Conservation (phyloP, 768 basidiomycete species). For the Hemileccinum impolitum region DNA sequence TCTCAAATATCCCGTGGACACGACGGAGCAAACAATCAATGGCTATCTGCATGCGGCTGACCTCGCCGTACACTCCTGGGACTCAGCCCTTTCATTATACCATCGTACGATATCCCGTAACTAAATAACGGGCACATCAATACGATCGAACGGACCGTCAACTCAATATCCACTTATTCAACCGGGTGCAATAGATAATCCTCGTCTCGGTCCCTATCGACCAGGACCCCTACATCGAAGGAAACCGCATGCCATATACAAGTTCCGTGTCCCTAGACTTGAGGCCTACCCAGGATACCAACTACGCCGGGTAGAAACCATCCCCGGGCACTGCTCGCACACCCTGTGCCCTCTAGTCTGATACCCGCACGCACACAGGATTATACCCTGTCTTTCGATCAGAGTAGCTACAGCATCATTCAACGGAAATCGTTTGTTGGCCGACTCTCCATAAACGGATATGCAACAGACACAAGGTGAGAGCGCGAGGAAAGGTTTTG, state of each 20-base stretch:
- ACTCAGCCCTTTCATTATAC: background rate
- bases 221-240: background rate
- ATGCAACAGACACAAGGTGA: too few relatives aligned
- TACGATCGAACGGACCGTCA: conserved; percentile 3
- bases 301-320: background rate
- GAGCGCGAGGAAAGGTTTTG: too few relatives aligned
- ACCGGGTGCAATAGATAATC: background rate
- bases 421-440: too few relatives aligned
- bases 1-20: conserved; percentile 4
- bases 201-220: too few relatives aligned
- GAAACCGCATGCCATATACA: background rate
- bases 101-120: background rate
- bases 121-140: background rate
- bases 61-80: background rate
- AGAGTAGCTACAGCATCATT: background rate
- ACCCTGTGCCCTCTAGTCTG: background rate
- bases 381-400: background rate
- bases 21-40: conserved; percentile 2
- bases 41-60: background rate
- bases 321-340: background rate
- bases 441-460: too few relatives aligned
- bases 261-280: background rate
- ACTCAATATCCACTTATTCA: background rate
- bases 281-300: background rate
- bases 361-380: background rate